These are phyloP conservation scores for Rhodotorula sp. DNA, from an alignment of 1,284 basidiomycete species.

Conservation along the genomic window DNA sequence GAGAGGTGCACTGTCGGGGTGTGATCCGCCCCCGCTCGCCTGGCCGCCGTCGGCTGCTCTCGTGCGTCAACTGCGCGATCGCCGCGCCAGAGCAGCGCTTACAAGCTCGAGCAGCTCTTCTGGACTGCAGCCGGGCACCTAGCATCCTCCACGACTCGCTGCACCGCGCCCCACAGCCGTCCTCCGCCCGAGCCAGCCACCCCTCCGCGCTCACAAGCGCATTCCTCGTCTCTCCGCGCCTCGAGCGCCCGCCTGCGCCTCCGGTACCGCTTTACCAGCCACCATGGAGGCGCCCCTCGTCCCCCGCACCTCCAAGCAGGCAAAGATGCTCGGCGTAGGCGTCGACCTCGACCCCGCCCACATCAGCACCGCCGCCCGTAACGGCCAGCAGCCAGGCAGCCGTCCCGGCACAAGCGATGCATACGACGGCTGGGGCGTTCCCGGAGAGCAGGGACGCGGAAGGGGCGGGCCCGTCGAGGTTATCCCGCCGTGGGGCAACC, in stretches of 20 bases:
- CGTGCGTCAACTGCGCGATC: too few species aligned
- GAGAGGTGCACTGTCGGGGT: too few species aligned
- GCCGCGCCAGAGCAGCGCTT: neutral
- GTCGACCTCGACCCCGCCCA: neutral
- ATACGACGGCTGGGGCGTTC: slow-evolving; percentile 16
- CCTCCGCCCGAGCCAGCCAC: neutral
- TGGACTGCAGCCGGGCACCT: neutral
- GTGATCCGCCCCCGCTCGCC: too few species aligned
- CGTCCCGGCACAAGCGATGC: neutral
- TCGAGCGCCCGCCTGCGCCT: neutral
- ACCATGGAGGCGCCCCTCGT: slow-evolving; percentile 23
- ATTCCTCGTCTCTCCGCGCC: too few species aligned
- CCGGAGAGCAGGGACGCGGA: neutral
- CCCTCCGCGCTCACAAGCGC: neutral
- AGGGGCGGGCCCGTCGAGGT: slow-evolving; percentile 6
- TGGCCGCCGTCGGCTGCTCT: too few species aligned
- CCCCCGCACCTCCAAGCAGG: slow-evolving; percentile 35
- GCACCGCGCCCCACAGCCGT: neutral
- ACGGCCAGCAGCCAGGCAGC: neutral
- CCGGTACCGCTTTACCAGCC: neutral
- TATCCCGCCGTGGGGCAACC: slow-evolving; percentile 13
- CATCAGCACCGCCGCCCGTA: neutral
- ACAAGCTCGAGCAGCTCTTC: neutral
- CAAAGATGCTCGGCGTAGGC: slow-evolving; percentile 42
- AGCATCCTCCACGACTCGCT: neutral